phyloP scores from a whole-genome alignment of 495 filamentous ascomycete genomes.

The Talaromyces adpressus region DNA sequence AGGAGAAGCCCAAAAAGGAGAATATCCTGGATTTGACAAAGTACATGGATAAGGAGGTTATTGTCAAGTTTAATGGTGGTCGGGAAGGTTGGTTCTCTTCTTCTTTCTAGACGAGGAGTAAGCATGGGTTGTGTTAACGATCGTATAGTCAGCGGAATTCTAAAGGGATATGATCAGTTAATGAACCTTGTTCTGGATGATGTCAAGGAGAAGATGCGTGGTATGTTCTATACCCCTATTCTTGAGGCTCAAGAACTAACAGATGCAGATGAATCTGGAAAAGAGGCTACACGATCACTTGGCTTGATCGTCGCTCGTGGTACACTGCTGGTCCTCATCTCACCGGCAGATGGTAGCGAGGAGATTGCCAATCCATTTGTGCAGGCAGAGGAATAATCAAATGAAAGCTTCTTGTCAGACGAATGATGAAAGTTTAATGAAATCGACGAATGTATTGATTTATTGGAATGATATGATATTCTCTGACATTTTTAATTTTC shows the following conservation, averaged over 20 bases:
- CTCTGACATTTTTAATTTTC: background rate
- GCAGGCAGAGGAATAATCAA: slow-evolving; percentile 52
- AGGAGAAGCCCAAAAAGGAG: slow-evolving; percentile 89
- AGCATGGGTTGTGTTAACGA: background rate
- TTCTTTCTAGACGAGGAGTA: too few species aligned
- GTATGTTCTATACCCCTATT: slow-evolving; percentile 34
- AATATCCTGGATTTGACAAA: slow-evolving; percentile 92
- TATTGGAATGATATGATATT: slow-evolving; percentile 1
- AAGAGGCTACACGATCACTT: slow-evolving; percentile 72
- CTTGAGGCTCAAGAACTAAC: slow-evolving; percentile 11
- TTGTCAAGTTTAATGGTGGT: slow-evolving; percentile 93
- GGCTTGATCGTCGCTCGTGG: slow-evolving; percentile 90
- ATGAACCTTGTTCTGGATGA: slow-evolving; percentile 98
- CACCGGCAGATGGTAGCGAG: slow-evolving; percentile 88
- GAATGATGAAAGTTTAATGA: background rate
- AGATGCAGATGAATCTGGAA: slow-evolving; percentile 76
- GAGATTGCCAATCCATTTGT: slow-evolving; percentile 92
- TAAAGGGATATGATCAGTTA: slow-evolving; percentile 93
- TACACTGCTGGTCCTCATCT: slow-evolving; percentile 85
- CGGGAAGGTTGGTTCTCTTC: slow-evolving; percentile 62
- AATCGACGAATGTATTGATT: background rate
- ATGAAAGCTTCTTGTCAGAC: background rate
- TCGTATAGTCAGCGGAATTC: slow-evolving; percentile 65
- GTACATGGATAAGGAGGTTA: slow-evolving; percentile 93
- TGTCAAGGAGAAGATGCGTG: slow-evolving; percentile 80